Percentiles rank a stretch among this genome's conserved stretches.
Evolutionary conservation across 2,329 filamentous ascomycete genomes (phyloP).

Genomic region (Fusarium buxicola): DNA sequence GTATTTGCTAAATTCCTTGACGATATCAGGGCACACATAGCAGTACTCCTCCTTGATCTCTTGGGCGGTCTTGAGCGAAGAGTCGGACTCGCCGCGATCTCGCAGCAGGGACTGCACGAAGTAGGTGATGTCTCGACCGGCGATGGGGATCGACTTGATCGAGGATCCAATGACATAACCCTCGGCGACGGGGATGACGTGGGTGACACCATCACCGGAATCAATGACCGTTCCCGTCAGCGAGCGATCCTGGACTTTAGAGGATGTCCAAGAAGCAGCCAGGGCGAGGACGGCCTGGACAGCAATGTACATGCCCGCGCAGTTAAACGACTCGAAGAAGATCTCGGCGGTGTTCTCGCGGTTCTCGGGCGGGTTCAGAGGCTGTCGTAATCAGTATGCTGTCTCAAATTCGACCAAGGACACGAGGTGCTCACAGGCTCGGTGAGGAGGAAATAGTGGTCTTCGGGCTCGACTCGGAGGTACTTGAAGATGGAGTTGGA

Average conservation of each 20-base stretch:
- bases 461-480: conserved; percentile 95
- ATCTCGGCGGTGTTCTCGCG: conserved; percentile 99
- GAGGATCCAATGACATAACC: conserved; percentile 99
- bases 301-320: conserved; percentile 97
- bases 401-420: conserved; percentile 13
- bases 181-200: conserved; percentile 98
- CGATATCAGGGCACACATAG: conserved; percentile 98
- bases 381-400: conserved; percentile 62
- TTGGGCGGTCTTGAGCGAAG: conserved; percentile 95
- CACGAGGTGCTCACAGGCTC: conserved; percentile 77
- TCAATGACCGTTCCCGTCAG: conserved; percentile 98
- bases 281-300: conserved; percentile 97
- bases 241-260: conserved; percentile 95
- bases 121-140: conserved; percentile 97
- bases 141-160: conserved; percentile 99
- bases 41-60: conserved; percentile 99
- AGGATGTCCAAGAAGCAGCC: conserved; percentile 97
- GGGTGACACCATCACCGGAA: conserved; percentile 97
- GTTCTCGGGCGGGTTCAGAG: conserved; percentile 97
- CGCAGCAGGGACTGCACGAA: conserved; percentile 97
- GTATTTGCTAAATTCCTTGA: conserved; percentile 96
- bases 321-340: conserved; percentile 99
- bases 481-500: conserved; percentile 99
- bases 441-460: conserved; percentile 97
- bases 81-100: conserved; percentile 96